Evolutionary conservation across 2,329 filamentous ascomycete species (phyloP), one percentile per base, ranked within the genome.

Genomic region (Stagonosporopsis cucurbitacearum): DNA sequence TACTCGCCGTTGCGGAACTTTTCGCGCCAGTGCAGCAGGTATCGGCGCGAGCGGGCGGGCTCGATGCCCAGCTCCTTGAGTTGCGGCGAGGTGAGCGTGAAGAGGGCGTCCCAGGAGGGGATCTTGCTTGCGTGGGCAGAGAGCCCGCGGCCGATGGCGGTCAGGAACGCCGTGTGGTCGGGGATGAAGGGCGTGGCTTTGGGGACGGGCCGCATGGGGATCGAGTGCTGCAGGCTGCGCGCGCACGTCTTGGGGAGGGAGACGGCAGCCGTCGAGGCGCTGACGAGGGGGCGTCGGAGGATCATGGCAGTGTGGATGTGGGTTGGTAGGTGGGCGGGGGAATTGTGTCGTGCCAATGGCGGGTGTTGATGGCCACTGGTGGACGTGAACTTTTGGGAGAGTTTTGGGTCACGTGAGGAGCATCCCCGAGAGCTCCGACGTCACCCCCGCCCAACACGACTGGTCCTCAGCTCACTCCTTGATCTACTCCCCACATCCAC

Each of bases 91-190:
- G 86, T 88, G 62, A 95, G 82, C 41, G 88, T 88, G 83, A 98
- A 98, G 41, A 99, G 86, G 6, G 91, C 86, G 49, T 95, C 89
- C 95, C 95, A 98, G 11, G 89, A 88, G 2, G 90, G 87, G 67
- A 99, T 91, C 77, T 98, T 98, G 77, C 86, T 82, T 44, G 89
- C 85, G 80, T 97, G 91, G 71, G 89, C 86, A 70, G 84, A 87
- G 68, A 97, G 86, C 67, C 88, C 88, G 61, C 95, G 93, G 66
- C 95, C 95, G 77, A 98, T 97, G 57, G 97, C 82, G 32, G 85
- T 91, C 60, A 98, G 88, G 77, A 99, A 96, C 15, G 93, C 95
- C 66, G 83, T 74, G 36, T 92, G 86, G 74, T 97, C 88, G 28
- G 93, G 94, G 35, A 96, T 88, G 68, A 96, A 92, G 1, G 92